A percentile compares a stretch with the other conserved stretches of the same genome.
phyloP scores from a whole-genome alignment of 192 early-diverging fungal species.

The Chytriomyces confervae region DNA sequence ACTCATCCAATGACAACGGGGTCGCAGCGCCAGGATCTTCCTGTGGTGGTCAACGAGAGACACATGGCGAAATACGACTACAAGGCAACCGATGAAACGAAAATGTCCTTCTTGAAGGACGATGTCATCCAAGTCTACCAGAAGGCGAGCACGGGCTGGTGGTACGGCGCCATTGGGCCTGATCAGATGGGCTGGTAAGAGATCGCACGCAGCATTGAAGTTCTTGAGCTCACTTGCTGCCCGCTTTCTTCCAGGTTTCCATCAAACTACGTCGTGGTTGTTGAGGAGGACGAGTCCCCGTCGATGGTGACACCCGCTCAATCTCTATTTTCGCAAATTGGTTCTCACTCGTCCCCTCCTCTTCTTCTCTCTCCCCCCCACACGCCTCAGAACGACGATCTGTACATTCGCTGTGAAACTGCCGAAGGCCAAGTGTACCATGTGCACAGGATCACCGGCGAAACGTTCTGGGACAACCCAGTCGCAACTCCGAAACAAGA shows the following conservation, averaged over 20 bases:
- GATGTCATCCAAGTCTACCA: conserved; percentile 90
- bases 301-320: not conserved
- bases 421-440: conserved; percentile 42
- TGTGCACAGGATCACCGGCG: conserved; percentile 46
- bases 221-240: not conserved
- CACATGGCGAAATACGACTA: conserved; percentile 84
- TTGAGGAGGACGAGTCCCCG: conserved; percentile 32
- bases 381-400: conserved; percentile 22
- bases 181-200: conserved; percentile 68
- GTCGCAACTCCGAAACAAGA: conserved; percentile 3
- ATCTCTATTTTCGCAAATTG: conserved; percentile 2
- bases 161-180: conserved; percentile 85
- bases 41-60: not conserved
- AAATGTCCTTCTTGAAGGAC: conserved; percentile 81
- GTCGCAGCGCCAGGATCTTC: not conserved
- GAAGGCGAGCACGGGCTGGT: conserved; percentile 94
- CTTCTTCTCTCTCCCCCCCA: not conserved
- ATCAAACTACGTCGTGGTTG: conserved; percentile 77
- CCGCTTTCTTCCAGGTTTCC: conserved; percentile 68
- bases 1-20: too few species aligned
- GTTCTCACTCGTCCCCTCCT: not conserved
- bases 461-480: conserved; percentile 36
- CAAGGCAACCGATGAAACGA: conserved; percentile 69
- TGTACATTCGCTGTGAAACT: conserved; percentile 47
- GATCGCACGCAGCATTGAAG: not conserved